phyloP scores from a whole-genome alignment of 2,329 filamentous ascomycete genomes.

The Zelopaecilomyces penicillatus region DNA sequence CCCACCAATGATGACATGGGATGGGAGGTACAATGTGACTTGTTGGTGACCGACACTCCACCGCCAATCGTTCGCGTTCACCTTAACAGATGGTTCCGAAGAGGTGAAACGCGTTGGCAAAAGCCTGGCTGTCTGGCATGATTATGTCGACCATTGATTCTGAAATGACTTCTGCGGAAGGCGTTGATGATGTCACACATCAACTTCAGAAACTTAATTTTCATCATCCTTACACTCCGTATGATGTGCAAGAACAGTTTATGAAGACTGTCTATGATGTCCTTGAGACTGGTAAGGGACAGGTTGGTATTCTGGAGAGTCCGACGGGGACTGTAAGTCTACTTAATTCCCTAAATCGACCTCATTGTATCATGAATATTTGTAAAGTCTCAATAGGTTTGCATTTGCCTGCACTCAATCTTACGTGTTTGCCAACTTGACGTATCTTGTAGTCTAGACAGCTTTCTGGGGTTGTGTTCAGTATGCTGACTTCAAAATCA shows the following conservation, averaged over 20 bases:
- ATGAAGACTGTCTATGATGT: constrained; percentile 78
- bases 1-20: constrained; percentile 11
- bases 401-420: too few species aligned
- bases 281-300: constrained; percentile 60
- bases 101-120: too few species aligned
- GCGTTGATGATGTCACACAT: constrained; percentile 12
- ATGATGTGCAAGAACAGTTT: constrained; percentile 79
- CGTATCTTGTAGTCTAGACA: too few species aligned
- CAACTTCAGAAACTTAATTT: constrained; percentile 47
- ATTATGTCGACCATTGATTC: too few species aligned
- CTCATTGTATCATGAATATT: too few species aligned
- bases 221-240: constrained; percentile 80
- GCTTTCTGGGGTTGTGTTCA: too few species aligned
- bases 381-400: too few species aligned
- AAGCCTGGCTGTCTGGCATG: background rate
- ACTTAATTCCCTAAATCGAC: background rate
- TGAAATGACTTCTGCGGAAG: constrained; percentile 8
- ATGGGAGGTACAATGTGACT: too few species aligned
- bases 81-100: too few species aligned
- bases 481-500: constrained; percentile 21
- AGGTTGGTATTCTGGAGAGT: constrained; percentile 83
- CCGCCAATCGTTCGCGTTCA: too few species aligned
- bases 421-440: too few species aligned
- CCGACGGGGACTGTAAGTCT: constrained; percentile 66
- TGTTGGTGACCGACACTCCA: too few species aligned